Evolutionary conservation across 345 rosid genomes (phyloP), one percentile per base, ranked within the genome.

Genomic region (Euphorbia pulcherrima): DNA sequence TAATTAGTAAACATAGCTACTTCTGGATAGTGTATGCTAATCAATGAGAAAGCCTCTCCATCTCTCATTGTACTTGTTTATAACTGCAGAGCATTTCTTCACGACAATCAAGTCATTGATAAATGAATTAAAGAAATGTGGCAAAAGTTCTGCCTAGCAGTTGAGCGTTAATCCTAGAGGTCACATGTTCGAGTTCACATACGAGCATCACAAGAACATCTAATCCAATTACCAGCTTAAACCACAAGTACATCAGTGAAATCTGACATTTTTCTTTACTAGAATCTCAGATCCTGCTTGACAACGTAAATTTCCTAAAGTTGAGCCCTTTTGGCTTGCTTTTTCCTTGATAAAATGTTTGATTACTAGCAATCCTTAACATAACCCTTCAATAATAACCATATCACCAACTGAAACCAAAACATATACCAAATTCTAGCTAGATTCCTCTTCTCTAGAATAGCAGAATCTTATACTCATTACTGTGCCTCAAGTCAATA

Each of bases 41-140:
- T 94, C 99, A 57, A 94, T 75, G 8, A 94, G 87, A 54, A 94
- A 89, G 24, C 87, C 97, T 83, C 99, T 87, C n/a, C 99, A 94
- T 94, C 71, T n/a, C 66, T 94, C 93, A 33, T 89, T 94, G 14
- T 91, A 74, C 72, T 94, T 97, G 13, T 80, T 81, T 13, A 93
- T 72, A 23, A 82, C 90, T 51, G 82, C 71, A 71, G 82, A 71
- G 17, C 82, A 77, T 72, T 73, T 74, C 98, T 93, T 84, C 79
- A 75, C 28, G 23, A 48, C 48, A 47, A 62, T 39, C 8, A 62
- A 18, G 41, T 16, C 50, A 39, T 77, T 17, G 67, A 47, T 35
- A 57, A 41, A 61, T 40, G 46, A 64, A 21, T 41, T 33, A 20
- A 33, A 33, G 37, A 33, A 33, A 33, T n/a, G n/a, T n/a, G n/a